Evolutionary conservation across 345 rosid genomes (phyloP), one percentile per base, ranked within the genome.

Genomic region (Angophora floribunda): DNA sequence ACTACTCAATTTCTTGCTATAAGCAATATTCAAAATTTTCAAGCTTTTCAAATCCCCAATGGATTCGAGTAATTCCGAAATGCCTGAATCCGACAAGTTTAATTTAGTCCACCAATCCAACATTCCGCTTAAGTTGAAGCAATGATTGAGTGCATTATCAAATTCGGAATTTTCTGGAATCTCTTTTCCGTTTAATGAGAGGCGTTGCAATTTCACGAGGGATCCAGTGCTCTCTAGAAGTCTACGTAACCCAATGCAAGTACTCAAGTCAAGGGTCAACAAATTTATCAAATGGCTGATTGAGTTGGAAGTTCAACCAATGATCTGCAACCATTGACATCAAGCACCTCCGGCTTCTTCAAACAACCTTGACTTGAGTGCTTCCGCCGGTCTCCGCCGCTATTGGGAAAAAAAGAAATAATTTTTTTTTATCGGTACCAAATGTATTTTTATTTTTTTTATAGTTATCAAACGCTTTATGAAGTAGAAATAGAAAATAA

Each of bases 111-210:
- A 70, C 7, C 1, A 0, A 32, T 70, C 7, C 45, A 70, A 70
- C 1, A 32, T 70, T 6, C 80, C 45, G 16, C 32, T 32, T 32
- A 22, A 70, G 28, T 57, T 22, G 28, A 28, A 12, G 63, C 22
- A 8, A 57, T 4, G 26, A 22, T 4, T 4, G 63, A 4, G 63
- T 22, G 12, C 28, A 9, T 22, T 11, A 19, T 19, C 24, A 19
- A 53, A 21, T 7, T 53, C 24, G 57, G 57, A 7, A 53, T 53
- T 7, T 17, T 53, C 1, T 53, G 57, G 57, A 53, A 10, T 2
- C 51, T 2, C 8, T 12, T 4, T 0, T 61, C 4, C 0, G 0
- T 3, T 3, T 61, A 61, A 61, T 2, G 0, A 0, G 5, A 30
- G 6, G 3, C 4, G 0, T 0, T 32, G 22, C 6, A 67, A 67